Conservation (phyloP, 371 early-diverging fungal species). For the Mucor mucedo region DNA sequence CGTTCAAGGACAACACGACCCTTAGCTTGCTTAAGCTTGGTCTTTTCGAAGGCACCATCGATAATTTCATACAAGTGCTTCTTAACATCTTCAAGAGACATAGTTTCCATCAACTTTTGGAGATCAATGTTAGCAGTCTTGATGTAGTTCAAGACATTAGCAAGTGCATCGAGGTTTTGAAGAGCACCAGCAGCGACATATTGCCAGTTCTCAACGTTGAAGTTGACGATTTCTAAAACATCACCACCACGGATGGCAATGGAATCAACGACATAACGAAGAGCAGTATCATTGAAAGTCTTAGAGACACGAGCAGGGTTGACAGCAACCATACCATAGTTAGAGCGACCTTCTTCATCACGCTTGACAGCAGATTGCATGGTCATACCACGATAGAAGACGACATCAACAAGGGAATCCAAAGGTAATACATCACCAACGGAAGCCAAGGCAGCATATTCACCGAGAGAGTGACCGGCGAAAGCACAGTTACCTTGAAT, state of each 20-base stretch:
- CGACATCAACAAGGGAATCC: slow-evolving; percentile 89
- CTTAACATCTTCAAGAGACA: slow-evolving; percentile 87
- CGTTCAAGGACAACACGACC: slow-evolving; percentile 81
- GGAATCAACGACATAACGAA: slow-evolving; percentile 81
- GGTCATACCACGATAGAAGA: slow-evolving; percentile 96
- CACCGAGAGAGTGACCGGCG: slow-evolving; percentile 97
- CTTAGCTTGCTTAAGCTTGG: slow-evolving; percentile 66
- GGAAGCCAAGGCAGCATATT: slow-evolving; percentile 92
- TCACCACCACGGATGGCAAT: slow-evolving; percentile 80
- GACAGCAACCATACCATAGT: slow-evolving; percentile 96
- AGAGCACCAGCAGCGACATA: slow-evolving; percentile 94
- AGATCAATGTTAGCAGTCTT: slow-evolving; percentile 82
- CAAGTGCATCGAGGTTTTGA: slow-evolving; percentile 79
- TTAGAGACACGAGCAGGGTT: slow-evolving; percentile 90
- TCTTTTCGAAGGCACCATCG: slow-evolving; percentile 75
- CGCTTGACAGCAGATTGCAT: slow-evolving; percentile 95
- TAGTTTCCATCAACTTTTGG: slow-evolving; percentile 82
- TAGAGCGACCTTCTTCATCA: slow-evolving; percentile 80
- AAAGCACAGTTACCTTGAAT: slow-evolving; percentile 86
- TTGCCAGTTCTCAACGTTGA: slow-evolving; percentile 96
- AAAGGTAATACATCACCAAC: slow-evolving; percentile 90
- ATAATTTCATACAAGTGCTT: slow-evolving; percentile 83
- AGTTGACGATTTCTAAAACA: slow-evolving; percentile 95
- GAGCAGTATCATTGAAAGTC: slow-evolving; percentile 85
- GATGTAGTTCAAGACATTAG: slow-evolving; percentile 83